Evolutionary conservation across 2,329 filamentous ascomycete genomes (phyloP), one percentile per base, ranked within the genome.

Genomic region (Calonectria montana): DNA sequence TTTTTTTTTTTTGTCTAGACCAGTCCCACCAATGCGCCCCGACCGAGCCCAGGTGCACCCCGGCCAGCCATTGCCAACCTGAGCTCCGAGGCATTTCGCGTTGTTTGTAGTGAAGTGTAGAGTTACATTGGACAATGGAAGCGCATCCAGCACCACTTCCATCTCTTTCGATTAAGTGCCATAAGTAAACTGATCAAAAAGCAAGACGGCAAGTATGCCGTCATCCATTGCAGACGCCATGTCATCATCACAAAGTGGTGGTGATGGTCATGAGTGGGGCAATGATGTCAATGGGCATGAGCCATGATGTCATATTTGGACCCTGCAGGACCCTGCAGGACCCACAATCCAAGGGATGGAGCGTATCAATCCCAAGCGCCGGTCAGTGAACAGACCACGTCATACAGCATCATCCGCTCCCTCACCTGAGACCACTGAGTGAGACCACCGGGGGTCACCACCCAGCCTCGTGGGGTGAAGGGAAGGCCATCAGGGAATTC

Each of bases 281-380:
- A n/a, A 67, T 81, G 80, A 82, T 79, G 80, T 82, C 79, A 81
- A 64, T 65, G 67, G 66, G 29, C 50, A 59, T 50, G 31, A 1
- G 12, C 23, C 18, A 67, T 66, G 62, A 66, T 43, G 53, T 66
- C 63, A 66, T 13, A n/a, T 12, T 53, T 66, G 73, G 77, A 78
- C 77, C 77, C 78, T 80, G 79, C 79, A 82, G 78, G 81, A 81
- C 80, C 80, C 80, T 81, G 74, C 65, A 66, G 75, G 57, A 59
- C 72, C 80, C 79, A 79, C 77, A 41, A 50, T 64, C 63, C 48
- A 50, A 39, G 41, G 9, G 31, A 18, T 25, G 31, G 27, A 59
- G 45, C 31, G 43, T 53, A 15, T 66, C 64, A 69, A 47, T 72
- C 69, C 73, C 77, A 77, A 74, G 75, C 71, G 63, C 69, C 75